Conservation (phyloP, 495 filamentous ascomycete species). For the Peziza echinospora region DNA sequence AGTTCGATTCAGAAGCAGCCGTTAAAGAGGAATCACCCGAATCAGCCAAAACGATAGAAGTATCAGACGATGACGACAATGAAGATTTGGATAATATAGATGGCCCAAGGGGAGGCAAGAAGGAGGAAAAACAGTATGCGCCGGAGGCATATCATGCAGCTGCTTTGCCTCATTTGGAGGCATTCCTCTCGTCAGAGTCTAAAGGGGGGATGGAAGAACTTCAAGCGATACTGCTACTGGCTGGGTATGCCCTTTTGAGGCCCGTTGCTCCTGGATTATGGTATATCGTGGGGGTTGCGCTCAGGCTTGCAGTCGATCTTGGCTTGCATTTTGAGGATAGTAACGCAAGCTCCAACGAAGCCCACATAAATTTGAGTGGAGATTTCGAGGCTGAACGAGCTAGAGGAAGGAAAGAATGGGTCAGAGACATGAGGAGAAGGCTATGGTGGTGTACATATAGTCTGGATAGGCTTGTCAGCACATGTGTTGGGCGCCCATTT, state of each 20-base stretch:
- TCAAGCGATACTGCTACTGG: conserved; percentile 73
- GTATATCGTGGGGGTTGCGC: conserved; percentile 91
- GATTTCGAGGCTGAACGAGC: conserved; percentile 30
- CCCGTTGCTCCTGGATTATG: conserved; percentile 84
- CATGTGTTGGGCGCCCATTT: conserved; percentile 81
- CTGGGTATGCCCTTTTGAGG: conserved; percentile 72
- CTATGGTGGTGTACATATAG: conserved; percentile 96
- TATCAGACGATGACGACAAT: conserved; percentile 24
- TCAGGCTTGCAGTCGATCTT: conserved; percentile 72
- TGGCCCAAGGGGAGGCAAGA: conserved; percentile 8
- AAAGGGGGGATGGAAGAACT: conserved; percentile 75
- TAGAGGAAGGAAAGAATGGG: conserved; percentile 61
- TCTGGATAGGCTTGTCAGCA: conserved; percentile 74
- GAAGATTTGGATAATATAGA: conserved; percentile 19
- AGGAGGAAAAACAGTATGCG: conserved; percentile 41
- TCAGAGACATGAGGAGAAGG: conserved; percentile 64
- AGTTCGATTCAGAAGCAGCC: background rate
- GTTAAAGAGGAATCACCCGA: background rate
- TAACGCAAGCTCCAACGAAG: conserved; percentile 34
- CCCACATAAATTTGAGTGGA: conserved; percentile 4
- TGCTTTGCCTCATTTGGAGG: conserved; percentile 75
- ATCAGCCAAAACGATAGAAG: background rate
- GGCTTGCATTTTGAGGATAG: conserved; percentile 87
- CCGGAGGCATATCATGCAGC: conserved; percentile 93
- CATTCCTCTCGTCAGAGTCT: conserved; percentile 48